These are phyloP conservation scores for Metschnikowia koreensis DNA, from an alignment of 805 yeast genomes.

Conservation along the genomic window DNA sequence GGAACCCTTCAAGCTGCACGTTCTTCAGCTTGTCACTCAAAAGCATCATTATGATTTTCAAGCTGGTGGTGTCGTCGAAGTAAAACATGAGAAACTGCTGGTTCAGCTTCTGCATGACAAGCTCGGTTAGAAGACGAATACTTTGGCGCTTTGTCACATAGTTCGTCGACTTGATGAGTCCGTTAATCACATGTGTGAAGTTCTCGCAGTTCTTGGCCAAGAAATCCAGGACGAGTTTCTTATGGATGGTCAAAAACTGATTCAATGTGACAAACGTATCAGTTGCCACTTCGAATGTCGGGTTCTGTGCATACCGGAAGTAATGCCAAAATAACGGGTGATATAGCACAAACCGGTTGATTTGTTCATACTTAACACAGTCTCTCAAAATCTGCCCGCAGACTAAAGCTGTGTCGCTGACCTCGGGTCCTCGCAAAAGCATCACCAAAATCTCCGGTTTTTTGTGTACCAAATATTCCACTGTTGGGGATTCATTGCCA, in stretches of 20 bases:
- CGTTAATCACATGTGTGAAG: constrained; percentile 65
- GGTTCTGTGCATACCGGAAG: constrained; percentile 72
- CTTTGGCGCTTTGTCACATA: constrained; percentile 94
- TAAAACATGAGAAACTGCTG: constrained; percentile 71
- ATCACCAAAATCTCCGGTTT: constrained; percentile 63
- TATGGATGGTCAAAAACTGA: constrained; percentile 69
- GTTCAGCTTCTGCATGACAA: constrained; percentile 71
- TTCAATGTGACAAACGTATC: constrained; percentile 79
- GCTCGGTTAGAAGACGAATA: constrained; percentile 66
- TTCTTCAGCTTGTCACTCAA: constrained; percentile 87
- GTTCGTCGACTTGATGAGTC: constrained; percentile 69
- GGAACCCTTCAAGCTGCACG: constrained; percentile 86
- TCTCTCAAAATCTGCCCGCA: constrained; percentile 81
- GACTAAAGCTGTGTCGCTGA: constrained; percentile 66
- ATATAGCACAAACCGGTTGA: constrained; percentile 58
- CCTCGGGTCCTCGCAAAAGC: constrained; percentile 71
- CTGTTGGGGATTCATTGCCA: constrained; percentile 78
- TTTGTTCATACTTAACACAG: constrained; percentile 73
- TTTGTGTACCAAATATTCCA: constrained; percentile 65
- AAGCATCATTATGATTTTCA: constrained; percentile 82
- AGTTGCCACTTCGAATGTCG: constrained; percentile 85
- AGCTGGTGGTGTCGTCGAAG: constrained; percentile 75
- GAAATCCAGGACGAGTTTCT: constrained; percentile 68
- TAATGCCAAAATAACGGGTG: constrained; percentile 75
- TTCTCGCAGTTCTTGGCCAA: constrained; percentile 53